Conservation (phyloP, 805 yeast genomes). For the Hyphopichia homilentoma region DNA sequence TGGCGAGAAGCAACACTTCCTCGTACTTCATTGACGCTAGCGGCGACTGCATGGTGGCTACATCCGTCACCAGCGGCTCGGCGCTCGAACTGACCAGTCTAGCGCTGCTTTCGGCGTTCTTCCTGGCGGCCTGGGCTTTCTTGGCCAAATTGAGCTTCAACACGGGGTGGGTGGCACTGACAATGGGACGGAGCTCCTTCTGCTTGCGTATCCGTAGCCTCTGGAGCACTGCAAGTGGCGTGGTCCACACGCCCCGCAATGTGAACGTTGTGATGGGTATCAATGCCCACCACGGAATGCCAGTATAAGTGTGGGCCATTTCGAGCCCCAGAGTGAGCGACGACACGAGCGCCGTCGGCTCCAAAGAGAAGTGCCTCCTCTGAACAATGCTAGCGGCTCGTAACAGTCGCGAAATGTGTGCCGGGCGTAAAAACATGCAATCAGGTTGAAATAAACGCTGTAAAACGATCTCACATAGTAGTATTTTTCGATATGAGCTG, state of each 20-base stretch:
- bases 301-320: slow-evolving; percentile 48
- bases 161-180: slow-evolving; percentile 74
- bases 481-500: no score
- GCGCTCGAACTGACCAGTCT: slow-evolving; percentile 8
- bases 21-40: slow-evolving; percentile 58
- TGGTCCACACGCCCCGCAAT: slow-evolving; percentile 61
- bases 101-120: slow-evolving; percentile 13
- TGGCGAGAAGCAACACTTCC: slow-evolving; percentile 68
- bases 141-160: slow-evolving; percentile 54
- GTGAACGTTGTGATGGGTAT: slow-evolving; percentile 72
- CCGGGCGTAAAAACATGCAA: no score
- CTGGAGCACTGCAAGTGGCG: slow-evolving; percentile 76
- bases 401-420: no score
- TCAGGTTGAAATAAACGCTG: no score
- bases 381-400: no score
- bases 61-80: slow-evolving; percentile 1
- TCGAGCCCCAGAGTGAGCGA: slow-evolving; percentile 40
- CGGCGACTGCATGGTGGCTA: slow-evolving; percentile 20
- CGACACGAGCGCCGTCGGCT: slow-evolving; percentile 28
- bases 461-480: background rate
- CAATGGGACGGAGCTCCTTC: slow-evolving; percentile 64
- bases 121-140: slow-evolving; percentile 37
- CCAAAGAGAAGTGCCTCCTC: slow-evolving; percentile 22
- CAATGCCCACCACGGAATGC: slow-evolving; percentile 79
- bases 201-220: slow-evolving; percentile 68